phyloP scores from a whole-genome alignment of 2,329 filamentous ascomycete genomes.

The Septoria linicola region DNA sequence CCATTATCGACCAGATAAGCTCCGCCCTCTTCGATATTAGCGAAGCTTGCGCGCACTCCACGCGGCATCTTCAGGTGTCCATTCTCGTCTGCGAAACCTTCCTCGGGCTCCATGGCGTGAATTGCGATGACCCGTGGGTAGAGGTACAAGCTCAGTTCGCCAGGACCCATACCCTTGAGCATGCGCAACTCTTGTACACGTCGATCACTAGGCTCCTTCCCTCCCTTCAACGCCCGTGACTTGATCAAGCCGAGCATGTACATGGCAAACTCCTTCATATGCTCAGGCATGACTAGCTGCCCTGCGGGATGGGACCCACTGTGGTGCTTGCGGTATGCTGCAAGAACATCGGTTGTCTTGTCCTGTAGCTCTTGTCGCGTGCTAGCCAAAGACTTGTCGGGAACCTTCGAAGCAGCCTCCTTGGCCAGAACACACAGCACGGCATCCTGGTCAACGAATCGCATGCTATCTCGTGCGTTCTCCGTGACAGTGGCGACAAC shows the following conservation, averaged over 20 bases:
- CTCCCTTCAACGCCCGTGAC: conserved; percentile 86
- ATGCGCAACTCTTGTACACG: conserved; percentile 88
- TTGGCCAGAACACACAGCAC: conserved; percentile 87
- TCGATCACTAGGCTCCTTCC: conserved; percentile 85
- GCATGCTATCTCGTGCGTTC: conserved; percentile 77
- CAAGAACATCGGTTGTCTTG: conserved; percentile 88
- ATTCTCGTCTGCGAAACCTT: conserved; percentile 90
- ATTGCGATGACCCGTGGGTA: conserved; percentile 92
- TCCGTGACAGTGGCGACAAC: conserved; percentile 90
- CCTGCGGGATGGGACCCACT: conserved; percentile 82
- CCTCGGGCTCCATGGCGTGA: conserved; percentile 81
- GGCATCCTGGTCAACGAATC: conserved; percentile 93
- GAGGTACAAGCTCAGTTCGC: conserved; percentile 85
- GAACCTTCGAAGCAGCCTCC: conserved; percentile 83
- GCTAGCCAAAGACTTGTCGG: conserved; percentile 73
- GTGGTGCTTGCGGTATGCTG: conserved; percentile 89
- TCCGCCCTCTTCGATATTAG: conserved; percentile 85
- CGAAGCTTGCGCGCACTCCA: conserved; percentile 77
- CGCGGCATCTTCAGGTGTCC: conserved; percentile 84
- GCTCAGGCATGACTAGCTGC: conserved; percentile 91
- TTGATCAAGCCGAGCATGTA: conserved; percentile 90
- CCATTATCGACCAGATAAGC: conserved; percentile 95
- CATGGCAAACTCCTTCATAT: conserved; percentile 95
- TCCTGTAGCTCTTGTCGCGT: conserved; percentile 80
- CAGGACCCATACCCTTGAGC: conserved; percentile 80